These are phyloP conservation scores for Cryptosporidium viatorum DNA, from an alignment of 169 alveolate genomes.

Conservation along the genomic window DNA sequence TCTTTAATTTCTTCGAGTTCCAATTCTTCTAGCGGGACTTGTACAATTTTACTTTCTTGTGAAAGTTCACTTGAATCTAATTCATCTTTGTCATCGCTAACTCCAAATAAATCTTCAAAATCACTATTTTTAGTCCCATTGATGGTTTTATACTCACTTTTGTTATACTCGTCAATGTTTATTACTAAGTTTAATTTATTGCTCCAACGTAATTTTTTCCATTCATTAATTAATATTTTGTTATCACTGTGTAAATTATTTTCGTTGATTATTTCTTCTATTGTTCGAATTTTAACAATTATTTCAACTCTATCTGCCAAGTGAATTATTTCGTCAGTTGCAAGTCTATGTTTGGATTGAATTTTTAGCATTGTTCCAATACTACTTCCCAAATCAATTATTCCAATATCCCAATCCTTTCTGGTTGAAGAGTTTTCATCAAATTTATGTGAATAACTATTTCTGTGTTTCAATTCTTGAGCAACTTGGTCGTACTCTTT, in stretches of 20 bases:
- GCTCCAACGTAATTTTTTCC: conserved; percentile 74
- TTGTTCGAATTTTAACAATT: conserved; percentile 23
- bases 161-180: conserved; percentile 32
- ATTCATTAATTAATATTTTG: conserved; percentile 9
- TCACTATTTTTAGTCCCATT: background rate
- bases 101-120: background rate
- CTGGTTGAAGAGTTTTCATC: background rate
- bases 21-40: conserved; percentile 21
- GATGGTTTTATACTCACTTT: background rate
- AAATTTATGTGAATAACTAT: background rate
- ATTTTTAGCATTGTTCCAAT: conserved; percentile 88
- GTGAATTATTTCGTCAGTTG: conserved; percentile 48
- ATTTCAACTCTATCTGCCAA: conserved; percentile 65
- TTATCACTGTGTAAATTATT: conserved; percentile 4
- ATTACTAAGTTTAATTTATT: conserved; percentile 39
- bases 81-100: background rate
- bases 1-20: conserved; percentile 60
- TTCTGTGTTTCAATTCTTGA: background rate
- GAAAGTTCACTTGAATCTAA: background rate
- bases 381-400: conserved; percentile 89
- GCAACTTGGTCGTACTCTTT: conserved; percentile 47
- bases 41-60: background rate
- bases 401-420: conserved; percentile 61
- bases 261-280: conserved; percentile 11
- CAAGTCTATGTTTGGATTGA: conserved; percentile 36